Evolutionary conservation across 805 yeast species (phyloP).

Genomic region (Yarrowia hollandica): DNA sequence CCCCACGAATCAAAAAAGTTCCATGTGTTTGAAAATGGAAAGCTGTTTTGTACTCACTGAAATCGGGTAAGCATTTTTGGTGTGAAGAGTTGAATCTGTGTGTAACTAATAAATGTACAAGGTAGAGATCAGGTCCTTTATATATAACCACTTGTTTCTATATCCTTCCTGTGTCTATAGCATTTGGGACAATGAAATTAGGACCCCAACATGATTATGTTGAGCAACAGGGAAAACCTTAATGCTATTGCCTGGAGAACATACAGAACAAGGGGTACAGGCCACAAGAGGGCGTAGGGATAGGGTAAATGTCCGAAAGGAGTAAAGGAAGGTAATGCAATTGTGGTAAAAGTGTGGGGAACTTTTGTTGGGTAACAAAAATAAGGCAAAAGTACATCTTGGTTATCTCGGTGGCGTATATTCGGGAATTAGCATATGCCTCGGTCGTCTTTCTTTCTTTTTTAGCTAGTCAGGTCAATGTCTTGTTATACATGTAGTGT

Average conservation of each 20-base stretch:
- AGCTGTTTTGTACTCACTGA: not conserved
- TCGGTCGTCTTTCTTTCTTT: not conserved
- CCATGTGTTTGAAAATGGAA: not conserved
- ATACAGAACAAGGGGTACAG: too few species aligned
- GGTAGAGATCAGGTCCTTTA: not conserved
- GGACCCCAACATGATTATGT: slow-evolving; percentile 28
- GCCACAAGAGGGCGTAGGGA: too few species aligned
- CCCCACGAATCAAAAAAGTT: too few species aligned
- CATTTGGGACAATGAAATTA: slow-evolving; percentile 18
- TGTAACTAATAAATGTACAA: not conserved
- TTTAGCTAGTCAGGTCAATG: too few species aligned
- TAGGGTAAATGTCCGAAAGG: too few species aligned
- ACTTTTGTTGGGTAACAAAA: not conserved
- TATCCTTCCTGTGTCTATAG: slow-evolving; percentile 1
- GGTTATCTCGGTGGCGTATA: too few species aligned
- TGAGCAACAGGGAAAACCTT: slow-evolving; percentile 19
- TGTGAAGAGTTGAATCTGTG: slow-evolving; percentile 14
- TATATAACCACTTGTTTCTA: not conserved
- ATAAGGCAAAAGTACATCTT: too few species aligned
- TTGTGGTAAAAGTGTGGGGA: not conserved
- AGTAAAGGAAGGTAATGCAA: too few species aligned
- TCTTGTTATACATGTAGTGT: slow-evolving; percentile 1
- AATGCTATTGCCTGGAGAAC: not conserved
- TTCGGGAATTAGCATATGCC: not conserved
- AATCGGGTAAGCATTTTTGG: slow-evolving; percentile 22